Conservation (phyloP, 257 asterid species). For the Nyctanthes arbortristis region DNA sequence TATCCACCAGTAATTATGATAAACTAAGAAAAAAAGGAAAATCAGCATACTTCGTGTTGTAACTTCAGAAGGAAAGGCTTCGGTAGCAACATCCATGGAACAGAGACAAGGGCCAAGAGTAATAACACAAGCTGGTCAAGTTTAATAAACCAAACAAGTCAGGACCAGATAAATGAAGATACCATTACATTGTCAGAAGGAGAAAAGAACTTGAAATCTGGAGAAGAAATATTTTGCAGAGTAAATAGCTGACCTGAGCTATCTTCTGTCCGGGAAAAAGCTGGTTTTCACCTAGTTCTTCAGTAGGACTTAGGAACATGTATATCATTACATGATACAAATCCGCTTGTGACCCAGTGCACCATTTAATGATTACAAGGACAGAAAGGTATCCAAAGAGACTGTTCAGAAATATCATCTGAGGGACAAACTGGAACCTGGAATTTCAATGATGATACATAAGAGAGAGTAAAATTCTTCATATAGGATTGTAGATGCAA, state of each 20-base stretch:
- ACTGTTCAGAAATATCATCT: conserved; percentile 84
- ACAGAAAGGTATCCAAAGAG: conserved; percentile 89
- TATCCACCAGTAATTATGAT: conserved; percentile 4
- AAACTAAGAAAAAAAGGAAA: conserved; percentile 16
- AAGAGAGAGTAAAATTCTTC: conserved; percentile 5
- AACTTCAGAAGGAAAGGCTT: conserved; percentile 83
- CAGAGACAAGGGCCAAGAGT: conserved; percentile 75
- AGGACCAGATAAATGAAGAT: conserved; percentile 5
- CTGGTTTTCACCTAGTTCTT: conserved; percentile 90
- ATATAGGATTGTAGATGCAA: background rate
- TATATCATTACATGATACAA: conserved; percentile 97
- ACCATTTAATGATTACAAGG: conserved; percentile 90
- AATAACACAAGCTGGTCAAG: conserved; percentile 67
- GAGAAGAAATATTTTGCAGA: background rate
- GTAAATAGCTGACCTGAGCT: conserved; percentile 57
- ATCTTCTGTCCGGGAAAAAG: conserved; percentile 91
- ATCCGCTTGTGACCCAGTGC: conserved; percentile 96
- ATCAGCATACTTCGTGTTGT: conserved; percentile 65
- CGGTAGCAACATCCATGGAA: conserved; percentile 99
- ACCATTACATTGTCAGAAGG: background rate
- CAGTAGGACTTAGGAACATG: conserved; percentile 97
- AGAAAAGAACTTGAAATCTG: background rate
- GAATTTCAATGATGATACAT: conserved; percentile 25
- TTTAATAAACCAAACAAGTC: conserved; percentile 19
- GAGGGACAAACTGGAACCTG: conserved; percentile 98